Conservation (phyloP, 805 yeast genomes). For the Clavispora santaluciae region DNA sequence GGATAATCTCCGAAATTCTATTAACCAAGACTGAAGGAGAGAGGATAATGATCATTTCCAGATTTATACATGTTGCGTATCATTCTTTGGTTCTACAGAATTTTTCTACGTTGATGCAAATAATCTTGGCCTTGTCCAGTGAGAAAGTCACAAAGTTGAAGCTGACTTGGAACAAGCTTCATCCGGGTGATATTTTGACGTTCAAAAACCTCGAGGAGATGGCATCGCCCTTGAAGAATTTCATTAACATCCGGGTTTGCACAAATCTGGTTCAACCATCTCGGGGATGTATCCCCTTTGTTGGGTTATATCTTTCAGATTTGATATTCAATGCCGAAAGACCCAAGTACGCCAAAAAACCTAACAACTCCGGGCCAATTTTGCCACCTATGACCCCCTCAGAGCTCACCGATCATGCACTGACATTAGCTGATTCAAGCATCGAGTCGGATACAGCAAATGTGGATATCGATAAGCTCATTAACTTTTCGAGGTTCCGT, state of each 20-base stretch:
- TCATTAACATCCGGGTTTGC: slow-evolving; percentile 58
- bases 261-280: slow-evolving; percentile 57
- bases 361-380: slow-evolving; percentile 8
- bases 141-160: slow-evolving; percentile 53
- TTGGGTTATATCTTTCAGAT: slow-evolving; percentile 82
- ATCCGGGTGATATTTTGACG: slow-evolving; percentile 65
- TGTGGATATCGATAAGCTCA: slow-evolving; percentile 34
- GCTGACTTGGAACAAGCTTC: slow-evolving; percentile 70
- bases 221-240: slow-evolving; percentile 73
- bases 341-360: slow-evolving; percentile 41
- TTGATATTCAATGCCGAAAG: slow-evolving; percentile 68
- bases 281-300: slow-evolving; percentile 83
- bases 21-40: slow-evolving; percentile 58
- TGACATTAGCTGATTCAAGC: slow-evolving; percentile 10
- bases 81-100: slow-evolving; percentile 71
- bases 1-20: slow-evolving; percentile 86
- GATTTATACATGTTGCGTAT: slow-evolving; percentile 82
- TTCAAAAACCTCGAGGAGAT: slow-evolving; percentile 66
- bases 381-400: slow-evolving; percentile 2
- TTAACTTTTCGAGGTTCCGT: slow-evolving; percentile 76
- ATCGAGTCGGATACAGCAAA: slow-evolving; percentile 3
- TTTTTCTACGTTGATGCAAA: slow-evolving; percentile 82
- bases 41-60: slow-evolving; percentile 67
- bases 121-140: slow-evolving; percentile 74
- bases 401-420: slow-evolving; percentile 3